These are phyloP conservation scores for Echria macrotheca DNA, from an alignment of 495 filamentous ascomycete species.

Conservation along the genomic window DNA sequence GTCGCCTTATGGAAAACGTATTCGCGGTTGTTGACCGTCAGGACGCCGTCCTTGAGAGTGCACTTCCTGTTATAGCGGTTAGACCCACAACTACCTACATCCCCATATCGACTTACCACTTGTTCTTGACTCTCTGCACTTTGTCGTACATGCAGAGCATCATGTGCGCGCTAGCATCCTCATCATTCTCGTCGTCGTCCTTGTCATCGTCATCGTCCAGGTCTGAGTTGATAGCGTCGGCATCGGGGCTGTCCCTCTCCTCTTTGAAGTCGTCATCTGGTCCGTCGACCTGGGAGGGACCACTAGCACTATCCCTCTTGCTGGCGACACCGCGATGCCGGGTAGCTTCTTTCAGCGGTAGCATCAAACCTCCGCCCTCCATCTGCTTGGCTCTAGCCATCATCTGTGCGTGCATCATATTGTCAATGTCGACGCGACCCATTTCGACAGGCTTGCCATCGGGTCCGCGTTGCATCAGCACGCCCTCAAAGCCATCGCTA, in stretches of 20 bases:
- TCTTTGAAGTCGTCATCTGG: constrained; percentile 57
- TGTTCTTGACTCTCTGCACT: constrained; percentile 98
- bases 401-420: constrained; percentile 58
- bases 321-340: constrained; percentile 26
- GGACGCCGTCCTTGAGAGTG: constrained; percentile 90
- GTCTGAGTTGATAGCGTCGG: constrained; percentile 98
- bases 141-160: constrained; percentile 99
- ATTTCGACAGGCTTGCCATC: constrained; percentile 37
- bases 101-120: constrained; percentile 82
- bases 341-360: constrained; percentile 52
- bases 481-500: constrained; percentile 43
- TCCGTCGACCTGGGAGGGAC: constrained; percentile 60
- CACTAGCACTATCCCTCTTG: constrained; percentile 22
- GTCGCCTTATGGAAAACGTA: constrained; percentile 97
- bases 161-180: constrained; percentile 69
- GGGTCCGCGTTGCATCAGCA: constrained; percentile 41
- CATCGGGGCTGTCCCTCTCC: constrained; percentile 66
- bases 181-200: constrained; percentile 70
- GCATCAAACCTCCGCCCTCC: constrained; percentile 78
- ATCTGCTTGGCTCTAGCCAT: constrained; percentile 61
- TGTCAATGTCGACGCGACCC: constrained; percentile 53
- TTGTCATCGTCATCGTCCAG: constrained; percentile 92
- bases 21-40: constrained; percentile 87
- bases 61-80: constrained; percentile 61
- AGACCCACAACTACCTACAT: too few species aligned